Percentiles rank a stretch among this genome's conserved stretches.
Evolutionary conservation across 805 yeast species (phyloP).

Genomic region (Zygosaccharomyces rouxii): DNA sequence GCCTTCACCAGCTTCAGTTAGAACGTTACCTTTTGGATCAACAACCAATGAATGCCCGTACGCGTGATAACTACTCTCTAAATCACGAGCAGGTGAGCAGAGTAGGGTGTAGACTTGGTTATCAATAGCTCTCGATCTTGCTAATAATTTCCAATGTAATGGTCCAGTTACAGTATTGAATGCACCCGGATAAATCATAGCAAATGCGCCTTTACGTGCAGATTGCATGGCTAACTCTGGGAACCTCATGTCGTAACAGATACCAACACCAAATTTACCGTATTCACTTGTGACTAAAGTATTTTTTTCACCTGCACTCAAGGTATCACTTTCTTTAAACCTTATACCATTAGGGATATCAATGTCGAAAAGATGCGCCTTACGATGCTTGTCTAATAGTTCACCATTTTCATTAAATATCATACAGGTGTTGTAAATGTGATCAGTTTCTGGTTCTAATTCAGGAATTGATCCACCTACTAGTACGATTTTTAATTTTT

Average conservation of each 20-base stretch:
- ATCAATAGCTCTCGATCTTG: slow-evolving; percentile 69
- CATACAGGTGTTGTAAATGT: slow-evolving; percentile 67
- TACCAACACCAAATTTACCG: slow-evolving; percentile 72
- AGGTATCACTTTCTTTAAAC: slow-evolving; percentile 72
- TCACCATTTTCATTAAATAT: slow-evolving; percentile 70
- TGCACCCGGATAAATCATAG: slow-evolving; percentile 80
- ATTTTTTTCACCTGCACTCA: slow-evolving; percentile 76
- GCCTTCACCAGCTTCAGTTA: slow-evolving; percentile 71
- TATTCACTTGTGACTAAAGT: slow-evolving; percentile 47
- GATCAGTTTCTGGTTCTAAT: slow-evolving; percentile 48
- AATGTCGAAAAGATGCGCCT: slow-evolving; percentile 87
- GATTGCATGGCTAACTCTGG: slow-evolving; percentile 72
- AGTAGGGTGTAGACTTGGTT: slow-evolving; percentile 67
- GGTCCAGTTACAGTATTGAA: slow-evolving; percentile 85
- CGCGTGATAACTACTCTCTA: slow-evolving; percentile 52
- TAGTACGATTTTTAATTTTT: slow-evolving; percentile 53
- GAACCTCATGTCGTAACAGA: slow-evolving; percentile 76
- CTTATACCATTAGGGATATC: slow-evolving; percentile 88
- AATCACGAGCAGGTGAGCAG: slow-evolving; percentile 87
- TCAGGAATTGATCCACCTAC: slow-evolving; percentile 96
- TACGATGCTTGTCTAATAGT: slow-evolving; percentile 82
- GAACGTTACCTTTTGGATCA: slow-evolving; percentile 55
- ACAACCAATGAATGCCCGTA: slow-evolving; percentile 65
- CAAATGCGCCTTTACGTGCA: slow-evolving; percentile 64
- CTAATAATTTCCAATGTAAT: slow-evolving; percentile 73